Evolutionary conservation across 2,329 filamentous ascomycete species (phyloP).

Genomic region (Phaeoacremonium minimum): DNA sequence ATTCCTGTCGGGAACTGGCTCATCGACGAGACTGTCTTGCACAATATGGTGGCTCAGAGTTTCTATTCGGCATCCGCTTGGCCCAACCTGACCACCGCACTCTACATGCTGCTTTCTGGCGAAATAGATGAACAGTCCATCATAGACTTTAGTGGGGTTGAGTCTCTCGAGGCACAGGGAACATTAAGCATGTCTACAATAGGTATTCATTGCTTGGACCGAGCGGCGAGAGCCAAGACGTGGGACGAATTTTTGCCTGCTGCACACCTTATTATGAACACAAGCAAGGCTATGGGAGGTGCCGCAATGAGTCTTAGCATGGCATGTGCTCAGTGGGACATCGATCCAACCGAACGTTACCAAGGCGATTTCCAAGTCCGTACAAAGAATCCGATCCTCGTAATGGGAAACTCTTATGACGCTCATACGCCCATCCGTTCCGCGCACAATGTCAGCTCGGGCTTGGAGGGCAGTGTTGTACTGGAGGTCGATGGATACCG

Average conservation of each 20-base stretch:
- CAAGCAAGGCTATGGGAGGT: too few relatives aligned
- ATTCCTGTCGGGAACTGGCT: too few relatives aligned
- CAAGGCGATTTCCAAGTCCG: not conserved
- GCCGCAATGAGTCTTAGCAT: too few relatives aligned
- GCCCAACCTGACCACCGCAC: too few relatives aligned
- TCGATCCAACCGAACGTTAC: slow-evolving; percentile 1
- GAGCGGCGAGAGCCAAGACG: not conserved
- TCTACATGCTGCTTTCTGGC: not conserved
- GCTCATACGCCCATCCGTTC: not conserved
- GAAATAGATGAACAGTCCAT: too few relatives aligned
- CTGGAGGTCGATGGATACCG: not conserved
- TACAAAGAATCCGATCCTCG: not conserved
- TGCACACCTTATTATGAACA: not conserved
- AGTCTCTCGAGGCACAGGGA: too few relatives aligned
- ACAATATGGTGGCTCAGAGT: too few relatives aligned
- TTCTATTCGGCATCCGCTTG: too few relatives aligned
- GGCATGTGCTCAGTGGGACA: not conserved
- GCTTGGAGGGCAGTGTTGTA: not conserved
- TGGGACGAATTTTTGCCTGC: not conserved
- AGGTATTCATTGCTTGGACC: slow-evolving; percentile 1
- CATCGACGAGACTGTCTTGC: too few relatives aligned
- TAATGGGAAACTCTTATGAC: not conserved
- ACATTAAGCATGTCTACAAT: too few relatives aligned
- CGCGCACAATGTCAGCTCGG: not conserved
- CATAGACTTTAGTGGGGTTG: not conserved